phyloP scores from a whole-genome alignment of 176 grass and related monocot species.

The Canna indica region DNA sequence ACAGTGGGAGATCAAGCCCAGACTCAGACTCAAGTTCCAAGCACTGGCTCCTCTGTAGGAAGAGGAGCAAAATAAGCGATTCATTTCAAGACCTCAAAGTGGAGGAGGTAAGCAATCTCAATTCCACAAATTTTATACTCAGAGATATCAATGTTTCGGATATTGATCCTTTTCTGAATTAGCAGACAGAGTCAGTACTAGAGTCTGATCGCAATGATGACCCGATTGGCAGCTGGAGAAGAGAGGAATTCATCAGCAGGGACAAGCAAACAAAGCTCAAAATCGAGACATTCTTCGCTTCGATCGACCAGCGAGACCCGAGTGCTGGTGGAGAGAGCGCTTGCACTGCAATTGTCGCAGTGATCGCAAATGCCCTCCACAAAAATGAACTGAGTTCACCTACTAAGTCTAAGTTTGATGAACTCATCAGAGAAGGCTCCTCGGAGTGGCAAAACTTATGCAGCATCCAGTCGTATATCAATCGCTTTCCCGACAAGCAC shows the following conservation, averaged over 20 bases:
- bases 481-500: slow-evolving; percentile 73
- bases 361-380: slow-evolving; percentile 65
- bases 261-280: slow-evolving; percentile 62
- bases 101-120: slow-evolving; percentile 11
- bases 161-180: too few species aligned
- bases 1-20: slow-evolving; percentile 45
- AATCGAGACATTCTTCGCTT: slow-evolving; percentile 78
- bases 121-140: too few species aligned
- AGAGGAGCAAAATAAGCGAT: slow-evolving; percentile 24
- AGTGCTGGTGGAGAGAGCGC: slow-evolving; percentile 92
- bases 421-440: slow-evolving; percentile 77
- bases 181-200: not conserved
- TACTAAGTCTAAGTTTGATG: slow-evolving; percentile 47
- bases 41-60: slow-evolving; percentile 33
- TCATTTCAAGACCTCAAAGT: slow-evolving; percentile 26
- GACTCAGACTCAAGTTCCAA: slow-evolving; percentile 40
- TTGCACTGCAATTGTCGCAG: slow-evolving; percentile 77
- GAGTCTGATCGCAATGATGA: slow-evolving; percentile 18
- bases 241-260: slow-evolving; percentile 60
- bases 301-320: slow-evolving; percentile 88
- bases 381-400: slow-evolving; percentile 39
- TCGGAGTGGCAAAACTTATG: slow-evolving; percentile 79
- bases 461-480: slow-evolving; percentile 37
- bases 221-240: slow-evolving; percentile 41
- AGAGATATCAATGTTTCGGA: too few species aligned